Percentiles rank a stretch among this genome's conserved stretches.
phyloP scores from a whole-genome alignment of 768 basidiomycete species.

The Auriscalpium vulgare region DNA sequence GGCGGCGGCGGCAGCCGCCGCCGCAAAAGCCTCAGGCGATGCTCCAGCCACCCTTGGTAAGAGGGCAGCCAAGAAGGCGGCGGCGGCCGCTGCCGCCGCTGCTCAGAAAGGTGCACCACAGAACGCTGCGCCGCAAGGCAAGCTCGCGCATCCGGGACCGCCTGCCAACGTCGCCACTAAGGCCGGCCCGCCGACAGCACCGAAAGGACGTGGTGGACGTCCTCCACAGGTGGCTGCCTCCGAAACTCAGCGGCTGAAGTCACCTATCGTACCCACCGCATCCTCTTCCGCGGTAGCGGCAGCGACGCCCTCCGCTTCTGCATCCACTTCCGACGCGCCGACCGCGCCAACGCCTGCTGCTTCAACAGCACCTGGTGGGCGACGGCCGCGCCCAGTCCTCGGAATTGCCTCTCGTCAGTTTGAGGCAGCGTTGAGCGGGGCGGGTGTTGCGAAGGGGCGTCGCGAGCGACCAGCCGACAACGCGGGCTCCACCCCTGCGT shows the following conservation, averaged over 20 bases:
- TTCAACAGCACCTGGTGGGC: conserved; percentile 28
- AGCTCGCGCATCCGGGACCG: not conserved
- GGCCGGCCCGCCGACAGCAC: conserved; percentile 1
- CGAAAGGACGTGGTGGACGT: conserved; percentile 7
- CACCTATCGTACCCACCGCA: too few species aligned
- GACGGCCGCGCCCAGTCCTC: conserved; percentile 41
- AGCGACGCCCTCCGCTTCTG: not conserved
- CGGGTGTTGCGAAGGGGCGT: conserved; percentile 38
- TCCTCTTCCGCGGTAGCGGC: not conserved
- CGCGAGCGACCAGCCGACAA: conserved; percentile 17
- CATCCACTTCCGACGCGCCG: conserved; percentile 4
- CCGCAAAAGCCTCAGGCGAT: conserved; percentile 16
- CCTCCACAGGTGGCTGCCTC: not conserved
- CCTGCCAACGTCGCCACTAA: not conserved
- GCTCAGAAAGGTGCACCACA: conserved; percentile 7
- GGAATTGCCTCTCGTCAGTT: conserved; percentile 62
- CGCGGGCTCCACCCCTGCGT: conserved; percentile 17
- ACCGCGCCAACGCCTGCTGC: conserved; percentile 7
- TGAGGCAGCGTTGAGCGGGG: conserved; percentile 62
- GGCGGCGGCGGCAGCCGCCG: conserved; percentile 6
- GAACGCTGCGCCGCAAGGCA: not conserved
- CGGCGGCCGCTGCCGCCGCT: conserved; percentile 11
- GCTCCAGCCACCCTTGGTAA: conserved; percentile 24
- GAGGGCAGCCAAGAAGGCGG: conserved; percentile 27
- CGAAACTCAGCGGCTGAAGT: conserved; percentile 1